Evolutionary conservation across 75 land plant species (phyloP), one percentile per base, ranked within the genome.

Genomic region (Pinus taeda): DNA sequence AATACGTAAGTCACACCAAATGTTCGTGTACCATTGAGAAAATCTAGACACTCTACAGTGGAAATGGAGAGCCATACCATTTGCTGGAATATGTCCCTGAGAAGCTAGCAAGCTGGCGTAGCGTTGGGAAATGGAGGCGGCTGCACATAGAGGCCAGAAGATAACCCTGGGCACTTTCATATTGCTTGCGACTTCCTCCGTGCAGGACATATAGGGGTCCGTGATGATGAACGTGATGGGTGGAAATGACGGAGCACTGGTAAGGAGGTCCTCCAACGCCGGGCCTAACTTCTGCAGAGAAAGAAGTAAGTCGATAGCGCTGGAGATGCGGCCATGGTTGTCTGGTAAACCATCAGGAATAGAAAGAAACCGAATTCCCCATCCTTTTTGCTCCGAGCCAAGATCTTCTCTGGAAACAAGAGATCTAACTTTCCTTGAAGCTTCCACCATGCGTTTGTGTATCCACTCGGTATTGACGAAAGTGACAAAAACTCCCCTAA

Each of bases 381-480:
- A 37, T 7, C 49, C 71, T 33, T n/a, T 0, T 6, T 39, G 42
- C 42, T 4, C 42, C 42, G 6, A 39, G 6, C 4, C 42, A 4
- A 39, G 42, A 4, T 39, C 18, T 8, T 18, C 18, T 30, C 4
- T 39, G 42, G 42, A 39, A 4, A 39, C 42, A 39, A 18, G 36
- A 21, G 18, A 15, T 29, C 17, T 36, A 15, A 5, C 65, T 26
- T 29, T 30, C 18, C 6, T 29, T 18, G 71, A 18, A 17, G 71
- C 71, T 37, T 37, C 20, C 7, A 67, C 8, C 7, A 67, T 9
- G 20, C 21, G 42, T 17, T 17, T 8, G 11, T 67, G 21, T 5
- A 67, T 67, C 71, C 71, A 67, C 37, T 67, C 71, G 6, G 49
- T 36, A 20, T 30, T 67, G 0, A 67, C 71, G 20, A 67, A 67